Percentiles rank a stretch among this genome's conserved stretches.
Evolutionary conservation across 208 protist genomes (phyloP).

Genomic region (Leishmania amazonensis): DNA sequence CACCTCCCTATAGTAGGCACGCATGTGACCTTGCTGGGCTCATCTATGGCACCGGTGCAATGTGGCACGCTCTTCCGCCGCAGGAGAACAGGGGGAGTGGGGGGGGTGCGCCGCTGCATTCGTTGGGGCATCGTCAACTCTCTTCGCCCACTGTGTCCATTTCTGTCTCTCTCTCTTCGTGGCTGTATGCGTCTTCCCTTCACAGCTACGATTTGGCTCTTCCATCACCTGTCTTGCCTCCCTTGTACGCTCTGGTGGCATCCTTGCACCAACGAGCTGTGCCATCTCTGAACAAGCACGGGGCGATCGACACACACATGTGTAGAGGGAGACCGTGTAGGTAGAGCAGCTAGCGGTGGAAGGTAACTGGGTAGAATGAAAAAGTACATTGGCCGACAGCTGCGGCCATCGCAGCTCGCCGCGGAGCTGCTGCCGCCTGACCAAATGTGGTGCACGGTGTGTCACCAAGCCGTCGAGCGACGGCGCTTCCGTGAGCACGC

Average conservation of each 20-base stretch:
- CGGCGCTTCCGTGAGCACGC: constrained; percentile 50
- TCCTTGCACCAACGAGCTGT: neutral
- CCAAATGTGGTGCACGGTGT: constrained; percentile 81
- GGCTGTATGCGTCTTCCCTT: neutral
- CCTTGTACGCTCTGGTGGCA: neutral
- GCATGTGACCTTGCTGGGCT: neutral
- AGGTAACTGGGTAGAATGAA: constrained; percentile 29
- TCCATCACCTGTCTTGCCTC: neutral
- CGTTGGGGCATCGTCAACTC: neutral
- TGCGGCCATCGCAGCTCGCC: constrained; percentile 76
- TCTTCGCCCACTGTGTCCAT: neutral
- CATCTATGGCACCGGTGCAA: neutral
- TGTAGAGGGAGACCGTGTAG: neutral
- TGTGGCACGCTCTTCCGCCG: no score
- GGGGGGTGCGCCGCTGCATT: neutral
- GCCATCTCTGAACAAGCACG: neutral
- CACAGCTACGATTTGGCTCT: neutral
- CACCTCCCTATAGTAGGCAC: neutral
- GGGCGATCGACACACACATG: neutral
- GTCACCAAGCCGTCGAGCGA: constrained; percentile 62
- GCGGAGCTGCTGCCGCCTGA: constrained; percentile 70
- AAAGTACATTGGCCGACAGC: constrained; percentile 74
- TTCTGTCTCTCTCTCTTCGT: neutral
- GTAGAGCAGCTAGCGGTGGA: neutral
- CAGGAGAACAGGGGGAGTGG: no score